Percentiles rank a stretch among this genome's conserved stretches.
These are phyloP conservation scores for Wallacemonas sp. DNA, from an alignment of 208 protist species.

Conservation along the genomic window DNA sequence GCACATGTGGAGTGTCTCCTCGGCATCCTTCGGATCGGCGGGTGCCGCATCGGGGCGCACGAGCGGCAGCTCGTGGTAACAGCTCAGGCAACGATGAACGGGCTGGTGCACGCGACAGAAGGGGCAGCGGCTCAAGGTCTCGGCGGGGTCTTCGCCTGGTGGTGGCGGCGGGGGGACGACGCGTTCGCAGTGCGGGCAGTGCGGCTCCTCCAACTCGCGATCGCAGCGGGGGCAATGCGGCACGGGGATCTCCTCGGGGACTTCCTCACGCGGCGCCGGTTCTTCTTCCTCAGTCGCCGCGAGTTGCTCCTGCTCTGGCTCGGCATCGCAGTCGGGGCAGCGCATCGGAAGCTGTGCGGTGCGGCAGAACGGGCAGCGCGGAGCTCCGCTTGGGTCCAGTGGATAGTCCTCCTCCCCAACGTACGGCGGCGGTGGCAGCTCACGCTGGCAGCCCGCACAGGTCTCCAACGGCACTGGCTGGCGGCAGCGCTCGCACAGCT, in stretches of 20 bases:
- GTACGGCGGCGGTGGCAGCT: conserved; percentile 10
- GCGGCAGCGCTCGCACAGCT: conserved; percentile 11
- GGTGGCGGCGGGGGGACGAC: conserved; percentile 10
- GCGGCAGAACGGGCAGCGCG: conserved; percentile 18
- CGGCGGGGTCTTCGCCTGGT: neutral
- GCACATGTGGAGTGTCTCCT: neutral
- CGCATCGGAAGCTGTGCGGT: conserved; percentile 2
- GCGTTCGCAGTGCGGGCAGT: conserved; percentile 3
- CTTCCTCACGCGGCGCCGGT: conserved; percentile 2
- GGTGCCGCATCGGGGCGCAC: conserved; percentile 7
- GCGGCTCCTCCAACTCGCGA: conserved; percentile 9
- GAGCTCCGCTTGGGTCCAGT: neutral
- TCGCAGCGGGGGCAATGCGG: conserved; percentile 18
- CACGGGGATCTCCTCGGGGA: conserved; percentile 11
- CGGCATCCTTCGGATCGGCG: neutral
- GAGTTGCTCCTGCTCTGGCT: neutral
- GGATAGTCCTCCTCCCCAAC: conserved; percentile 5
- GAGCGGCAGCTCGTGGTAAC: conserved; percentile 5
- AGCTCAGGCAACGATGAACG: conserved; percentile 2
- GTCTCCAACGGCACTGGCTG: neutral
- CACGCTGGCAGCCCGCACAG: neutral
- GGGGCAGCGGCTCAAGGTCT: conserved; percentile 9
- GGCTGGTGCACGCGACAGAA: conserved; percentile 16
- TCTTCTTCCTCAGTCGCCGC: neutral
- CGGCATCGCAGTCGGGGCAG: conserved; percentile 12